Conservation (phyloP, 1,284 basidiomycete genomes). For the Phellinidium pouzarii region DNA sequence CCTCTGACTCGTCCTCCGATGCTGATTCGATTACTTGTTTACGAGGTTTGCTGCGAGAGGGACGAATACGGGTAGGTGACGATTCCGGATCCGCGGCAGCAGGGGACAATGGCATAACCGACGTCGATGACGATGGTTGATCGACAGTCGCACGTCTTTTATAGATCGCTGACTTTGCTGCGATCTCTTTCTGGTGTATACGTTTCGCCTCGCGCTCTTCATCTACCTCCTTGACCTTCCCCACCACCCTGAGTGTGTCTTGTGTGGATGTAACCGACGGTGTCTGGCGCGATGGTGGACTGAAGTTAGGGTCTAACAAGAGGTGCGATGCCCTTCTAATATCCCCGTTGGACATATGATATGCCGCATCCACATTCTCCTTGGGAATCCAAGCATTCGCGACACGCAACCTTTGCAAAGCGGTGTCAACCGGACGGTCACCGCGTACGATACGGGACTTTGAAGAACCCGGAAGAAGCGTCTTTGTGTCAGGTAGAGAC, state of each 20-base stretch:
- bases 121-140: conserved; percentile 25
- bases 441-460: conserved; percentile 50
- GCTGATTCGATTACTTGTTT: conserved; percentile 63
- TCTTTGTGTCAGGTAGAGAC: conserved; percentile 42
- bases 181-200: conserved; percentile 59
- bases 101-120: conserved; percentile 19
- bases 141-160: conserved; percentile 52
- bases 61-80: conserved; percentile 36
- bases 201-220: conserved; percentile 59
- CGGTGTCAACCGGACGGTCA: conserved; percentile 36
- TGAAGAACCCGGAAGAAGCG: conserved; percentile 36
- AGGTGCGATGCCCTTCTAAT: conserved; percentile 48
- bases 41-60: conserved; percentile 45
- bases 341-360: conserved; percentile 17
- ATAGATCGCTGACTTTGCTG: conserved; percentile 72
- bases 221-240: conserved; percentile 62
- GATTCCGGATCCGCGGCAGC: conserved; percentile 24
- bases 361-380: conserved; percentile 46
- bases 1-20: conserved; percentile 28
- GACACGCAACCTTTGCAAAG: conserved; percentile 53
- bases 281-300: conserved; percentile 26
- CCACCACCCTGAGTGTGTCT: conserved; percentile 25
- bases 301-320: conserved; percentile 52
- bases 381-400: conserved; percentile 47
- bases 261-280: conserved; percentile 29